phyloP scores from a whole-genome alignment of 2,329 filamentous ascomycete species.

The Pseudogymnoascus sp. region DNA sequence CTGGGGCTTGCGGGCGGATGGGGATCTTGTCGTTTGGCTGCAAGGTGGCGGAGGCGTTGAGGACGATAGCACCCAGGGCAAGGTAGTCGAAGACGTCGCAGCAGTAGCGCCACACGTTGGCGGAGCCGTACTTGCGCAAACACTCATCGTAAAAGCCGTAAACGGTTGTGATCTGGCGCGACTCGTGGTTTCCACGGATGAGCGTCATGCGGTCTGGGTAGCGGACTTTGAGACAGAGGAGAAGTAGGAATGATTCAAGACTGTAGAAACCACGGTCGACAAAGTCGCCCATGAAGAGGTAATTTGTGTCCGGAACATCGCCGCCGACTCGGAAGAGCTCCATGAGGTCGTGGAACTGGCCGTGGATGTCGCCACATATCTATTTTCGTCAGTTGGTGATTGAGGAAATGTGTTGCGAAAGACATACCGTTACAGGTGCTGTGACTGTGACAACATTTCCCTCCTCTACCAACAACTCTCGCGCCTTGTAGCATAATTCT shows the following conservation, averaged over 20 bases:
- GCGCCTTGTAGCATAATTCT: constrained; percentile 93
- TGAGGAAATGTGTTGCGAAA: not conserved
- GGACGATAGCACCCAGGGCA: constrained; percentile 87
- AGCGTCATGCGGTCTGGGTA: constrained; percentile 98
- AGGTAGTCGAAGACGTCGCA: constrained; percentile 99
- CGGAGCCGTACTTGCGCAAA: constrained; percentile 96
- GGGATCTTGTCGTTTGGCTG: constrained; percentile 37
- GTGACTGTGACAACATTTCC: constrained; percentile 94
- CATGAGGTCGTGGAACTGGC: constrained; percentile 98
- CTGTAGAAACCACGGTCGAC: constrained; percentile 99
- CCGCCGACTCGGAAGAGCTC: constrained; percentile 99
- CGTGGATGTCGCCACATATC: constrained; percentile 95
- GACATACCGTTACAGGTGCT: constrained; percentile 78
- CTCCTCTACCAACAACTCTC: constrained; percentile 93
- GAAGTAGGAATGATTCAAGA: constrained; percentile 92
- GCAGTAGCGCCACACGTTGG: constrained; percentile 99
- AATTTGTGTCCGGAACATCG: constrained; percentile 96
- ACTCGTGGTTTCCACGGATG: constrained; percentile 97
- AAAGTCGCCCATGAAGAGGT: constrained; percentile 99
- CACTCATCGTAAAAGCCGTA: constrained; percentile 99
- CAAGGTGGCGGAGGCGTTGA: constrained; percentile 71
- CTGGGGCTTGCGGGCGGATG: constrained; percentile 28
- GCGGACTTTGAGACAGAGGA: constrained; percentile 95
- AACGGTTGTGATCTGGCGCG: constrained; percentile 96
- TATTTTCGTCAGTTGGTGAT: not conserved